Conservation (phyloP, 176 grass and related monocot species). For the Carex myosuroides region DNA sequence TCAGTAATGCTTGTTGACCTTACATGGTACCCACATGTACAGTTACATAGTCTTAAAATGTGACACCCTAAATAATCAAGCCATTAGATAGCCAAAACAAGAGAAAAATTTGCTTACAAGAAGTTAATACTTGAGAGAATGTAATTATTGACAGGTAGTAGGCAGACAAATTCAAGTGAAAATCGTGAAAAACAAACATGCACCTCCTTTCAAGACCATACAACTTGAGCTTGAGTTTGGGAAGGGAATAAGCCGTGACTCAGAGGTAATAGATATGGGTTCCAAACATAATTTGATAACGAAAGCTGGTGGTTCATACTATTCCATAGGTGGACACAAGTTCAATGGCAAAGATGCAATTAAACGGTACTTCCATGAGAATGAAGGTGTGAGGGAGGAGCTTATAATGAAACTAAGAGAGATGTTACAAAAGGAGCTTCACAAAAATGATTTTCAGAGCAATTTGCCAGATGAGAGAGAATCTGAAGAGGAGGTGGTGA, state of each 20-base stretch:
- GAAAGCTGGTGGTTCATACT: constrained; percentile 27
- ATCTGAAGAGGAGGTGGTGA: constrained; percentile 22
- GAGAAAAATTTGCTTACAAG: neutral
- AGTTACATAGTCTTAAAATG: neutral
- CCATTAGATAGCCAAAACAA: neutral
- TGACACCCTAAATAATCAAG: neutral
- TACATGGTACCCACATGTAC: neutral
- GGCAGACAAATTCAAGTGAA: constrained; percentile 38
- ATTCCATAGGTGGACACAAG: constrained; percentile 21
- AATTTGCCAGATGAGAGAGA: neutral
- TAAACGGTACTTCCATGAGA: constrained; percentile 33
- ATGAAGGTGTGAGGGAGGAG: constrained; percentile 27
- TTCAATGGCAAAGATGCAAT: constrained; percentile 52
- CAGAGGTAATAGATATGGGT: constrained; percentile 40
- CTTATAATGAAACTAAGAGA: constrained; percentile 29
- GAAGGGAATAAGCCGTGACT: constrained; percentile 37
- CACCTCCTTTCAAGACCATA: constrained; percentile 38
- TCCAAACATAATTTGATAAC: constrained; percentile 30
- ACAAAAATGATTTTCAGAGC: neutral
- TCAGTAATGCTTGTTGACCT: neutral
- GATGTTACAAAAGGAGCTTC: constrained; percentile 11
- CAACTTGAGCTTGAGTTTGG: constrained; percentile 49
- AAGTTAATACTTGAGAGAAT: neutral
- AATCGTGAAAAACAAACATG: constrained; percentile 50
- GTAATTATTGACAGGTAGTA: constrained; percentile 21